These are phyloP conservation scores for Magnolia kwangsiensis DNA, from an alignment of 164 flowering plant genomes.

Conservation along the genomic window DNA sequence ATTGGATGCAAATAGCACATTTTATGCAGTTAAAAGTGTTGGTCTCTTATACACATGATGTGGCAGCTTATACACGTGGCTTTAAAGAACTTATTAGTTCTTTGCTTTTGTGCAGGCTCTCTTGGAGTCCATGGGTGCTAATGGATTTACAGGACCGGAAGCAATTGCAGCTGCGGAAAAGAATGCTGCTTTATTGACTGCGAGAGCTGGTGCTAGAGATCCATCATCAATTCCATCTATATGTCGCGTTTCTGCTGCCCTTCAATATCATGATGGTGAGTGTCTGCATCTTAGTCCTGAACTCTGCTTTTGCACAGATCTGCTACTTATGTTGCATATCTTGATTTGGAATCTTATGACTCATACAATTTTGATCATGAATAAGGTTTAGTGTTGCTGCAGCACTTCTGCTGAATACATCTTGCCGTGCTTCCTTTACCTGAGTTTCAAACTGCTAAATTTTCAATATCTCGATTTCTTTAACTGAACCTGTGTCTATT, in stretches of 20 bases:
- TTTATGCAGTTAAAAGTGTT: too few species aligned
- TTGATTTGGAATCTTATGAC: not conserved
- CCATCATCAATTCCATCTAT: constrained; percentile 98
- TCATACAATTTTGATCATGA: not conserved
- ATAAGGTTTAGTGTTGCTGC: not conserved
- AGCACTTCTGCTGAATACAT: not conserved
- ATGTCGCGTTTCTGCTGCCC: constrained; percentile 91
- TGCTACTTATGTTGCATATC: not conserved
- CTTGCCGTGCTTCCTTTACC: not conserved
- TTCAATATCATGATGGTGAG: constrained; percentile 89
- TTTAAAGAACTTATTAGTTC: not conserved
- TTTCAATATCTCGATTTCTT: too few species aligned
- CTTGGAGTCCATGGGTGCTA: constrained; percentile 78
- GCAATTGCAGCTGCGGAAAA: constrained; percentile 88
- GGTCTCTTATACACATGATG: not conserved
- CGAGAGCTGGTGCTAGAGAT: constrained; percentile 98
- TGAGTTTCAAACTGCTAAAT: too few species aligned
- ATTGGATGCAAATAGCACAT: not conserved
- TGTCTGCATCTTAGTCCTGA: not conserved
- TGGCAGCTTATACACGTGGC: not conserved
- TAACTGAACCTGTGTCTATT: not conserved
- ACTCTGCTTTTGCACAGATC: not conserved
- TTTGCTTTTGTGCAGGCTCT: constrained; percentile 55
- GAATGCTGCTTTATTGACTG: constrained; percentile 90
- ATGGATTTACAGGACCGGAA: constrained; percentile 85